A percentile compares a stretch with the other conserved stretches of the same genome.
Conservation (phyloP, 257 asterid genomes). For the Primulina eburnea region DNA sequence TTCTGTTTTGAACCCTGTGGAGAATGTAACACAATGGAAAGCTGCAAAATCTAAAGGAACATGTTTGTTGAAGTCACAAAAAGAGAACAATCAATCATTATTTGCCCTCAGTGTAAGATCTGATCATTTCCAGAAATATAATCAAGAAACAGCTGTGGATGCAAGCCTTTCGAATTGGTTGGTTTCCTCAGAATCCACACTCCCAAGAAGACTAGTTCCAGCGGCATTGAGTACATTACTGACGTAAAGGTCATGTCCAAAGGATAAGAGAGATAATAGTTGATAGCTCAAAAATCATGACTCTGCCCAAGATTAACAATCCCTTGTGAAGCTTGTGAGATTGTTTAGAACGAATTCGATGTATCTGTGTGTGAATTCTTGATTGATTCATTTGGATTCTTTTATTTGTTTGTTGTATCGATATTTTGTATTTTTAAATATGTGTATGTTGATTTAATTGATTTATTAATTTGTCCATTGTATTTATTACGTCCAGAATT, state of each 20-base stretch:
- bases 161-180: conserved; percentile 94
- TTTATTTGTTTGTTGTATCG: neutral
- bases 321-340: neutral
- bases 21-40: conserved; percentile 87
- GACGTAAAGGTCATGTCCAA: conserved; percentile 37
- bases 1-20: conserved; percentile 84
- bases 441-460: neutral
- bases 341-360: neutral
- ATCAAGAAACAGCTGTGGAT: conserved; percentile 68
- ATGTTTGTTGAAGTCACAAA: conserved; percentile 43
- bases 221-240: conserved; percentile 39
- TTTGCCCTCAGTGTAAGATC: conserved; percentile 39
- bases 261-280: conserved; percentile 64
- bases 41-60: conserved; percentile 54
- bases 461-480: neutral
- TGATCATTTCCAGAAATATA: conserved; percentile 31
- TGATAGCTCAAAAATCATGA: conserved; percentile 59
- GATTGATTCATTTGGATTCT: neutral
- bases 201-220: conserved; percentile 40
- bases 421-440: too few species aligned
- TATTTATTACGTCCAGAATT: neutral
- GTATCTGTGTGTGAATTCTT: neutral
- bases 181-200: conserved; percentile 44
- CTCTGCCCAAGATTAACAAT: conserved; percentile 41
- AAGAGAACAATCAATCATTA: conserved; percentile 64